These are phyloP conservation scores for Calamus simplicifolius DNA, from an alignment of 176 grass and related monocot genomes.

Conservation along the genomic window DNA sequence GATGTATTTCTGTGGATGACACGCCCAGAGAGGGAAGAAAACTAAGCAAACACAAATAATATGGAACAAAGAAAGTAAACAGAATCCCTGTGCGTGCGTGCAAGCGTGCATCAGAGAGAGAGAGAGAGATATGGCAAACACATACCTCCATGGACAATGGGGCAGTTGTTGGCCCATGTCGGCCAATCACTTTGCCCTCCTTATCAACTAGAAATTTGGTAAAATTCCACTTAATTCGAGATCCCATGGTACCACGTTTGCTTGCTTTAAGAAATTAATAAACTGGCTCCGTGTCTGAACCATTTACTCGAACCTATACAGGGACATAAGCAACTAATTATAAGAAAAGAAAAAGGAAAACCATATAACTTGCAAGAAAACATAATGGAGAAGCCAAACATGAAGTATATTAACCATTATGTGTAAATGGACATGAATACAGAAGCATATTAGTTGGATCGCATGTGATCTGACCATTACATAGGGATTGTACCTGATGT, in stretches of 20 bases:
- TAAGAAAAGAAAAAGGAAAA: no score
- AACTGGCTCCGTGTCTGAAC: slow-evolving; percentile 48
- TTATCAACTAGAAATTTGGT: slow-evolving; percentile 88
- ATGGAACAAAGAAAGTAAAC: slow-evolving; percentile 9
- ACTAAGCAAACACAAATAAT: slow-evolving; percentile 9
- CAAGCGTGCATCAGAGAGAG: background rate
- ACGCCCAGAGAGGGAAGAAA: slow-evolving; percentile 3
- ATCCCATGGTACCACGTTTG: slow-evolving; percentile 61
- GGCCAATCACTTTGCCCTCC: slow-evolving; percentile 67
- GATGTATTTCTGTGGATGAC: slow-evolving; percentile 52
- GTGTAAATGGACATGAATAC: no score
- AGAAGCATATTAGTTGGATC: no score
- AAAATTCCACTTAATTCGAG: slow-evolving; percentile 93
- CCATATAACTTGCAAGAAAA: no score
- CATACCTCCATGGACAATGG: slow-evolving; percentile 66
- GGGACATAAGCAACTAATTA: background rate
- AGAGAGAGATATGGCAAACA: background rate
- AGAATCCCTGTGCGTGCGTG: background rate
- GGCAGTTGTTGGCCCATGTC: slow-evolving; percentile 45
- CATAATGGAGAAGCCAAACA: no score
- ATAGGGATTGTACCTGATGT: no score
- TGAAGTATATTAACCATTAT: no score
- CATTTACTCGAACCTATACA: slow-evolving; percentile 75
- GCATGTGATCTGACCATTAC: no score
- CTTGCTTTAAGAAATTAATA: slow-evolving; percentile 90